Evolutionary conservation across 805 yeast genomes (phyloP), one percentile per base, ranked within the genome.

Genomic region (Ogataea paradorogensis): DNA sequence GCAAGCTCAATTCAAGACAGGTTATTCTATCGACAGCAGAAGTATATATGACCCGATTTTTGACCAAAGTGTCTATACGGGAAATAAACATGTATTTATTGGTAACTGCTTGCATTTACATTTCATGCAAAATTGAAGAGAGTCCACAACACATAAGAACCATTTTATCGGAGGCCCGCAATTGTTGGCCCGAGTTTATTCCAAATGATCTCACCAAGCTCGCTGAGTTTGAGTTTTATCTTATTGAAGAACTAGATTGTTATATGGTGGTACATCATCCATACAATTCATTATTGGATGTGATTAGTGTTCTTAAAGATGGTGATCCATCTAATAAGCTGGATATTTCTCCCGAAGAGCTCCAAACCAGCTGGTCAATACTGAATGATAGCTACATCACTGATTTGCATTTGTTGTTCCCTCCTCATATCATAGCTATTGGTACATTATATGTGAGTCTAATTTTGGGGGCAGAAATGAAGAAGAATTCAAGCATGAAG

Each of bases 111-210:
- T 81, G 93, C 50, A 71, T 91, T 2, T 93, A 93, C 55, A 71
- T 93, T 22, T 90, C 97, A 0, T 84, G 96, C 65, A 91, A 93
- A 58, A 84, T 89, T 24, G 98, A 93, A 60, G 99, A 93, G 61
- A 83, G 87, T 51, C 98, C 99, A 1, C 95, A 85, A 55, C 97
- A 93, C 57, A 88, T 93, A 8, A 66, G 96, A 40, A 77, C 90
- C 1, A 73, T 93, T 8, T 76, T 87, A 15, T 72, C 80, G 14
- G 98, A 91, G 57, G 93, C 97, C 2, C 66, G 96, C 38, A 82
- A 82, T 27, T 65, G 88, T 27, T 91, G 98, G 98, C 97, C 98
- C 0, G 96, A 90, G 55, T 87, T 81, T 53, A 82, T 91, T 26
- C 95, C 97, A 0, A 88, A 84, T 43, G 98, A 91, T 59, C 78